Conservation (phyloP, 2,329 filamentous ascomycete genomes). For the Hymenoscyphus scutula region DNA sequence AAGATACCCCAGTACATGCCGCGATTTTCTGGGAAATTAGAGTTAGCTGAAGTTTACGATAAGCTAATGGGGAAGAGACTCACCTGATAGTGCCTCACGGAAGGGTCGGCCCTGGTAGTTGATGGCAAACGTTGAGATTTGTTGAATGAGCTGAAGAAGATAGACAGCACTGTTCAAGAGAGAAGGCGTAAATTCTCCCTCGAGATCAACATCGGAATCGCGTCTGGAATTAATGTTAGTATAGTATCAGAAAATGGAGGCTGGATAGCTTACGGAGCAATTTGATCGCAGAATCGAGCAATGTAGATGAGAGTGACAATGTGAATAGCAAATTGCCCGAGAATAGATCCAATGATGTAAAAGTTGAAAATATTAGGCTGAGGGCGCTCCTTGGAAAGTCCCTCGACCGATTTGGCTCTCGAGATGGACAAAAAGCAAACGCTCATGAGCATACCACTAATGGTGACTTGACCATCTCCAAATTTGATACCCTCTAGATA, state of each 20-base stretch:
- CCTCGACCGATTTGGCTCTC: constrained; percentile 93
- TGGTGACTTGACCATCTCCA: constrained; percentile 95
- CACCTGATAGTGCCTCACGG: constrained; percentile 81
- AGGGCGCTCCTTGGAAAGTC: constrained; percentile 91
- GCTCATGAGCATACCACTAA: constrained; percentile 99
- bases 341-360: constrained; percentile 96
- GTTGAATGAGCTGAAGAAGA: constrained; percentile 94
- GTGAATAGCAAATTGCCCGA: constrained; percentile 95
- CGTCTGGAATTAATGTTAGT: constrained; percentile 42
- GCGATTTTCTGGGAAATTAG: constrained; percentile 56
- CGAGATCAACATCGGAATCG: constrained; percentile 72
- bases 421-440: constrained; percentile 99
- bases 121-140: constrained; percentile 98
- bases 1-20: constrained; percentile 98
- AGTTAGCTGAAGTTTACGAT: constrained; percentile 13
- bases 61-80: constrained; percentile 2
- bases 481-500: constrained; percentile 99
- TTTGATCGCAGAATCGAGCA: constrained; percentile 78
- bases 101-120: constrained; percentile 99
- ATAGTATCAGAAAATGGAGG: neutral
- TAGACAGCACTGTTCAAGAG: constrained; percentile 97
- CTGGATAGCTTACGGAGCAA: constrained; percentile 69
- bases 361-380: constrained; percentile 99
- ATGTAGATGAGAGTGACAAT: constrained; percentile 94
- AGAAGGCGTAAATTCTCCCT: constrained; percentile 90